Percentiles rank a stretch among this genome's conserved stretches.
Conservation (phyloP, 139 green algal species). For the Chlorella vulgaris region DNA sequence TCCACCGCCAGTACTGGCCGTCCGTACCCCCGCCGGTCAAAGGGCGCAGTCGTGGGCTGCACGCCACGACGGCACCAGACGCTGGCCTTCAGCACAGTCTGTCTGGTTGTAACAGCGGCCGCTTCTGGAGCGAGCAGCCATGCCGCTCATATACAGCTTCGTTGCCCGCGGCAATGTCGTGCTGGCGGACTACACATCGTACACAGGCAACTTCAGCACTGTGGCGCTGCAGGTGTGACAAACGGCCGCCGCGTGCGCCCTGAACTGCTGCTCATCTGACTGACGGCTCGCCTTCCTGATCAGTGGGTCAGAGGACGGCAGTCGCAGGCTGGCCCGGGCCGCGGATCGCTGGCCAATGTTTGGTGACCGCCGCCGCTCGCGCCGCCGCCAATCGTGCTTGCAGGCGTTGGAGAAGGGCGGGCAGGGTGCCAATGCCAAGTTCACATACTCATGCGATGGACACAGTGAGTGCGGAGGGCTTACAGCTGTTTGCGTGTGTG, state of each 20-base stretch:
- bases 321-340: too few species aligned
- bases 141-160: conserved; percentile 88
- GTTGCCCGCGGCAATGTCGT: conserved; percentile 74
- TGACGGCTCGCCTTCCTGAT: too few species aligned
- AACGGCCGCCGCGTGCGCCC: neutral
- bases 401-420: conserved; percentile 61
- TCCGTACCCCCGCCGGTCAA: too few species aligned
- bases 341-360: too few species aligned
- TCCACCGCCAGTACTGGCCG: too few species aligned
- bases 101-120: too few species aligned
- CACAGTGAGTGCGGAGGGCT: conserved; percentile 33
- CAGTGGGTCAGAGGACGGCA: too few species aligned
- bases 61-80: too few species aligned
- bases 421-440: conserved; percentile 60
- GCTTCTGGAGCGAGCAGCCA: too few species aligned
- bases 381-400: neutral
- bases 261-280: neutral
- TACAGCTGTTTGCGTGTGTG: neutral
- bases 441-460: conserved; percentile 66
- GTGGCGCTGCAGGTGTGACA: conserved; percentile 77
- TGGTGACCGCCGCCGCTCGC: too few species aligned
- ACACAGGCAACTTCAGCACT: conserved; percentile 91
- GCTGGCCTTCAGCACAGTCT: too few species aligned
- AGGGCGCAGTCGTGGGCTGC: too few species aligned
- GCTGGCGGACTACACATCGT: conserved; percentile 91